Base-by-base conservation (phyloP, 1,284 basidiomycete genomes). In the Fomitopsis betulina region DNA sequence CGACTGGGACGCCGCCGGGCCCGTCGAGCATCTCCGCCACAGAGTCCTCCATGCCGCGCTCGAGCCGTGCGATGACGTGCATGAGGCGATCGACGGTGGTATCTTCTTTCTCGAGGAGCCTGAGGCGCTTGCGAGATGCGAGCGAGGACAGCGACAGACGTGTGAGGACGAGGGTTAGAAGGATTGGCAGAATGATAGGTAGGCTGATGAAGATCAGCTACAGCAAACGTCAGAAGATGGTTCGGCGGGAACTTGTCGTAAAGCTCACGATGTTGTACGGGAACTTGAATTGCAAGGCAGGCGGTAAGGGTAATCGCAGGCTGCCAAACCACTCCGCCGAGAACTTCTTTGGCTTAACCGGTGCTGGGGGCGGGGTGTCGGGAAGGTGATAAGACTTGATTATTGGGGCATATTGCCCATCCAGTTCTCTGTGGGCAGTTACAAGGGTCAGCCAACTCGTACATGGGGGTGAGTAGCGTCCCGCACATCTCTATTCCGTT, bases 231-330 rank as follows among this genome's bases (percentile, higher is more conserved):
- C 8, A 51, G 49, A 7, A 1, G 5, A 6, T 4, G 10, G 25
- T 17, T 12, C n/a, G 9, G n/a, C 8, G 10, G 9, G 9, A 35
- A 53, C 25, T 42, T 32, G 30, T 21, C 42, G 49, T 23, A 40
- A 15, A 75, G n/a, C 88, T 63, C 63, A 93, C 89, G 40, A 92
- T 66, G 68, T 92, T 94, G 61, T 83, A 73, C 2, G 92, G 92
- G 67, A 91, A 93, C 7, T 73, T 70, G 40, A 80, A 76, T 60
- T 86, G 82, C 1, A 92, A 71, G n/a, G 73, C 70, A 2, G 90
- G 88, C 1, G 90, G 90, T 1, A 92, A 65, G 8, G 80, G 80
- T 2, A 63, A 60, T 10, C 25, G 38, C 1, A 67, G 68, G 63
- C 64, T 76, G 70, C 71, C 72, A 63, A 85, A 76, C 81, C 85